These are phyloP conservation scores for Sequoiadendron giganteum DNA, from an alignment of 75 land plant species.

Conservation along the genomic window DNA sequence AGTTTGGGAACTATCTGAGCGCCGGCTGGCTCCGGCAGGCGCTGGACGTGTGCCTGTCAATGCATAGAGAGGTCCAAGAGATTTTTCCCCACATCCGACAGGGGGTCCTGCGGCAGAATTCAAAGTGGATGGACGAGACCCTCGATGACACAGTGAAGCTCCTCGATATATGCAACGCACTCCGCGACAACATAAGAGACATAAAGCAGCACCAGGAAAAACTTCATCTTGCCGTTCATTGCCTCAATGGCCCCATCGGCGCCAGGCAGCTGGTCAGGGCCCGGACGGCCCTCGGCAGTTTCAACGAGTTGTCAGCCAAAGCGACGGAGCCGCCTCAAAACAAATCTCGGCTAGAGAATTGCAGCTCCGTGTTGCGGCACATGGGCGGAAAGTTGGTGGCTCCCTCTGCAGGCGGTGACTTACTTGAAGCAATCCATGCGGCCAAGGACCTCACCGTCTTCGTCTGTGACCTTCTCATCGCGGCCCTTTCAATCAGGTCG, in stretches of 20 bases:
- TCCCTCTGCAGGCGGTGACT: background rate
- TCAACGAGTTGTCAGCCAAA: conserved; percentile 14
- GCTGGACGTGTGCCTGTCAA: conserved; percentile 13
- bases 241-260: background rate
- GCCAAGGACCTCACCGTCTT: conserved; percentile 24
- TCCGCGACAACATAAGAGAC: conserved; percentile 16
- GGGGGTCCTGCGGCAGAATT: conserved; percentile 11
- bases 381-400: conserved; percentile 28
- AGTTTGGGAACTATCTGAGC: conserved; percentile 13
- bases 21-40: conserved; percentile 25
- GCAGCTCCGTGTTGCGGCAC: conserved; percentile 26
- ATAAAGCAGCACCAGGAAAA: conserved; percentile 18
- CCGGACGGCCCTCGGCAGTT: conserved; percentile 12
- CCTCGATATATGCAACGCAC: background rate
- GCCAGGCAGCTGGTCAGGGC: conserved; percentile 17
- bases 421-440: conserved; percentile 15
- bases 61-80: conserved; percentile 17
- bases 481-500: conserved; percentile 21
- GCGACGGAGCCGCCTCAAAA: conserved; percentile 1
- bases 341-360: conserved; percentile 24
- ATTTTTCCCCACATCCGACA: conserved; percentile 15
- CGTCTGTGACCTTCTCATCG: conserved; percentile 25
- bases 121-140: background rate
- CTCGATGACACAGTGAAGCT: background rate
- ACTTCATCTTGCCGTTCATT: conserved; percentile 13